These are phyloP conservation scores for Eucalyptus polybractea DNA, from an alignment of 345 rosid species.

Conservation along the genomic window DNA sequence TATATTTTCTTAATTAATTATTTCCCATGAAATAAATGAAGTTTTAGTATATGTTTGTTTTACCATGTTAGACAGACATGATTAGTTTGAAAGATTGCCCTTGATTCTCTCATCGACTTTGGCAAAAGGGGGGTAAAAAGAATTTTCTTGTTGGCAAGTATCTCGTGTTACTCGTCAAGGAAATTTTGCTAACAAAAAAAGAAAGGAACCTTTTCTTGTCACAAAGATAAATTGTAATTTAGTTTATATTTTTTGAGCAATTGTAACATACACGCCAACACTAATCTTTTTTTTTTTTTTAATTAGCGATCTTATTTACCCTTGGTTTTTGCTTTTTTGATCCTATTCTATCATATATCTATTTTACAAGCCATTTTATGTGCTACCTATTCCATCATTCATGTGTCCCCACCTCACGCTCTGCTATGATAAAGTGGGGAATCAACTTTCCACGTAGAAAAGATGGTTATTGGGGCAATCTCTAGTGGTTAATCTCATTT, in stretches of 20 bases:
- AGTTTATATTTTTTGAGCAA: neutral
- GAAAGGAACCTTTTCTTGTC: neutral
- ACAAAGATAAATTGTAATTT: neutral
- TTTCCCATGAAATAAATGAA: fast-evolving
- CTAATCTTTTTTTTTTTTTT: neutral
- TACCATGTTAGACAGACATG: neutral
- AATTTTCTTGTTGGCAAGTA: neutral
- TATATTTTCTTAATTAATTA: neutral
- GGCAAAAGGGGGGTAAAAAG: neutral
- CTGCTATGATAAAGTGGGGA: too few relatives aligned
- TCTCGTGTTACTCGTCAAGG: neutral
- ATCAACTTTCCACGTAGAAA: too few relatives aligned
- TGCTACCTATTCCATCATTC: too few relatives aligned
- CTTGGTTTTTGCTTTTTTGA: too few relatives aligned
- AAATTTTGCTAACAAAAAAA: neutral
- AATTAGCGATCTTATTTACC: neutral
- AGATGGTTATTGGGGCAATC: too few relatives aligned
- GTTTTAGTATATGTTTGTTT: neutral
- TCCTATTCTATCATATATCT: too few relatives aligned
- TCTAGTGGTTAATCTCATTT: neutral
- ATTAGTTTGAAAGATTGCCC: neutral
- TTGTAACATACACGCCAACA: neutral
- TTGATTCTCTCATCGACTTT: neutral
- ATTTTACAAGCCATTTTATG: too few relatives aligned
- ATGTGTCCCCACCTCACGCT: too few relatives aligned